These are phyloP conservation scores for Oryza longistaminata DNA, from an alignment of 176 grass and related monocot genomes.

Conservation along the genomic window DNA sequence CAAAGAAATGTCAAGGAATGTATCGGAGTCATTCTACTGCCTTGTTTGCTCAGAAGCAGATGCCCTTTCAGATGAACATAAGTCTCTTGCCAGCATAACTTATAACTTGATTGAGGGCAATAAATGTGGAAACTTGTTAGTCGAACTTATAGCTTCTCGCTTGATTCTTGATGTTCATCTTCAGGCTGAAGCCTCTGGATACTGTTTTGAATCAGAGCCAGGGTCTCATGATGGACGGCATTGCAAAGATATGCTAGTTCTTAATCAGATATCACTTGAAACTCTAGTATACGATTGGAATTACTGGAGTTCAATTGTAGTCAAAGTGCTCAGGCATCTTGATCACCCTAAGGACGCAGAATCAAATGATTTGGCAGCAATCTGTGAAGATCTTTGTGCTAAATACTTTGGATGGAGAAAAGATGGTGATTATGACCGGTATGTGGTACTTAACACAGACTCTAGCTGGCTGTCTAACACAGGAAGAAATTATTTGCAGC, in stretches of 20 bases:
- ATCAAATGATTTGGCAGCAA: slow-evolving; percentile 18
- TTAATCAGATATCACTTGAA: slow-evolving; percentile 38
- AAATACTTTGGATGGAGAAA: slow-evolving; percentile 74
- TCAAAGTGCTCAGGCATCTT: slow-evolving; percentile 38
- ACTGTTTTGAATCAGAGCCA: slow-evolving; percentile 33
- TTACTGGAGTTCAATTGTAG: slow-evolving; percentile 46
- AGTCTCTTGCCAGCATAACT: slow-evolving; percentile 35
- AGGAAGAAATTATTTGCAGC: slow-evolving; percentile 38
- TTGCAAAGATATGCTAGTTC: slow-evolving; percentile 38
- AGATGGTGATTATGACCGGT: slow-evolving; percentile 14
- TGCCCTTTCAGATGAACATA: slow-evolving; percentile 44
- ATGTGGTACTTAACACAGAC: slow-evolving; percentile 51
- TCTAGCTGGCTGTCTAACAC: slow-evolving; percentile 52
- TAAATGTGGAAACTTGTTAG: slow-evolving; percentile 42
- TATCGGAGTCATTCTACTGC: slow-evolving; percentile 45
- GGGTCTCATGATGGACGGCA: slow-evolving; percentile 12
- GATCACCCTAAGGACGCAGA: not conserved
- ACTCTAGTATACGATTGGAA: slow-evolving; percentile 59
- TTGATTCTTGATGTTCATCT: slow-evolving; percentile 66
- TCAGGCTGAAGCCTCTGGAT: slow-evolving; percentile 17
- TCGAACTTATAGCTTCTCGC: slow-evolving; percentile 50
- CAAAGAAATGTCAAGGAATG: slow-evolving; percentile 48
- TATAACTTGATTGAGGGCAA: slow-evolving; percentile 40
- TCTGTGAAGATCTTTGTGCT: slow-evolving; percentile 53
- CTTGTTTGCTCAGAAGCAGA: slow-evolving; percentile 52